These are phyloP conservation scores for Biscutella auriculata DNA, from an alignment of 441 rosid species.

Conservation along the genomic window DNA sequence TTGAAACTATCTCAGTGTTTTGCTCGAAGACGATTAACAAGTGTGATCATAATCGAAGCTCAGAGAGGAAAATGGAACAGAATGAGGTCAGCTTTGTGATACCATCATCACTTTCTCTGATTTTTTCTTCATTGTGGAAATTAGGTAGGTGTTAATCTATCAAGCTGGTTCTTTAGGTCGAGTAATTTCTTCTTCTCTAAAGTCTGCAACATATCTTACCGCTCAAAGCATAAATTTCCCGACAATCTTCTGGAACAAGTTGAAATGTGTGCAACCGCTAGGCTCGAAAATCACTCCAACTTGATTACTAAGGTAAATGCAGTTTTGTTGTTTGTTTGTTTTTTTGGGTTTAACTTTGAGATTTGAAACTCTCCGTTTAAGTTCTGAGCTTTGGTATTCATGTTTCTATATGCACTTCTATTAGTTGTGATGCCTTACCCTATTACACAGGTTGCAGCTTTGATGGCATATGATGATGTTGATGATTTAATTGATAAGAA, in stretches of 20 bases:
- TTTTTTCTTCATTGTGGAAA: background rate
- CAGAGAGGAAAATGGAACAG: slow-evolving; percentile 32
- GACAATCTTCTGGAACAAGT: slow-evolving; percentile 36
- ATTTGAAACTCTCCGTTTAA: too few species aligned
- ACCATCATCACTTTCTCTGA: background rate
- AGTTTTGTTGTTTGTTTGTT: background rate
- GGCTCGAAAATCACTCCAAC: slow-evolving; percentile 35
- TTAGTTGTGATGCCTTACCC: background rate
- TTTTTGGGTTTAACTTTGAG: background rate
- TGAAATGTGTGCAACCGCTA: slow-evolving; percentile 21
- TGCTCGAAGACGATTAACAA: slow-evolving; percentile 29
- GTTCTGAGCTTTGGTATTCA: background rate
- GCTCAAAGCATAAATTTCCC: slow-evolving; percentile 45
- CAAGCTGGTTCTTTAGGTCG: slow-evolving; percentile 29
- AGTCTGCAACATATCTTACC: slow-evolving; percentile 28
- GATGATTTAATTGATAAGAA: slow-evolving; percentile 41
- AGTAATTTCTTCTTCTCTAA: slow-evolving; percentile 28
- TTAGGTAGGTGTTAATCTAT: background rate
- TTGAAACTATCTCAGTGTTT: slow-evolving; percentile 30
- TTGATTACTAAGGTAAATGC: slow-evolving; percentile 36
- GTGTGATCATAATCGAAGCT: slow-evolving; percentile 29
- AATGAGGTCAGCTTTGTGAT: slow-evolving; percentile 27
- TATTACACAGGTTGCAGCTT: slow-evolving; percentile 43
- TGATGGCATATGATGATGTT: slow-evolving; percentile 36
- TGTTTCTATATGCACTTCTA: background rate